phyloP scores from a whole-genome alignment of 2,329 filamentous ascomycete genomes.

The Pseudopithomyces maydicus region DNA sequence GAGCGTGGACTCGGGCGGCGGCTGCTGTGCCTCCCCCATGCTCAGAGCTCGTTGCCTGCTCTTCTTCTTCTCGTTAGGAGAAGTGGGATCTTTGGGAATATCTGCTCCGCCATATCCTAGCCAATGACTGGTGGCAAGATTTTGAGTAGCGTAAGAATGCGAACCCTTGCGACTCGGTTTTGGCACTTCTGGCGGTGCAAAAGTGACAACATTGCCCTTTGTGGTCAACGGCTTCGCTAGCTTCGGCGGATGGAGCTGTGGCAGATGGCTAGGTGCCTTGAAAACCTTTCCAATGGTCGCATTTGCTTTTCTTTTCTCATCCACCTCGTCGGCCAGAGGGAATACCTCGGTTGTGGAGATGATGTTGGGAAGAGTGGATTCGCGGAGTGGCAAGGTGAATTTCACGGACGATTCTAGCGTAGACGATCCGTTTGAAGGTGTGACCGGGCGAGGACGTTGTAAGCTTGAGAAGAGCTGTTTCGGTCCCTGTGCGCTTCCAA shows the following conservation, averaged over 20 bases:
- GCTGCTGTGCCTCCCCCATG: conserved; percentile 64
- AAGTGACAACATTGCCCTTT: conserved; percentile 55
- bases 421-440: conserved; percentile 37
- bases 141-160: conserved; percentile 68
- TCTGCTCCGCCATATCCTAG: conserved; percentile 58
- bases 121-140: conserved; percentile 70
- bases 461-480: conserved; percentile 88
- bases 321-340: conserved; percentile 53
- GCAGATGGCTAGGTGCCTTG: conserved; percentile 68
- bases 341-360: conserved; percentile 71
- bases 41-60: conserved; percentile 75
- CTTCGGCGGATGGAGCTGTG: conserved; percentile 72
- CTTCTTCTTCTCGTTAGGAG: conserved; percentile 68
- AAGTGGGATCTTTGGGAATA: conserved; percentile 52
- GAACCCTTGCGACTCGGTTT: conserved; percentile 47
- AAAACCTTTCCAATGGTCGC: conserved; percentile 77
- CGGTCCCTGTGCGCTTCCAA: conserved; percentile 73
- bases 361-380: conserved; percentile 73
- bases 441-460: conserved; percentile 57
- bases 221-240: conserved; percentile 73
- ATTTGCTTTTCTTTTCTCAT: conserved; percentile 56
- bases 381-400: conserved; percentile 59
- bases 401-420: conserved; percentile 49
- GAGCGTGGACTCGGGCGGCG: conserved; percentile 44
- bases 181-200: conserved; percentile 59